Conservation (phyloP, 2,329 filamentous ascomycete species). For the Tolypocladium tundrense region DNA sequence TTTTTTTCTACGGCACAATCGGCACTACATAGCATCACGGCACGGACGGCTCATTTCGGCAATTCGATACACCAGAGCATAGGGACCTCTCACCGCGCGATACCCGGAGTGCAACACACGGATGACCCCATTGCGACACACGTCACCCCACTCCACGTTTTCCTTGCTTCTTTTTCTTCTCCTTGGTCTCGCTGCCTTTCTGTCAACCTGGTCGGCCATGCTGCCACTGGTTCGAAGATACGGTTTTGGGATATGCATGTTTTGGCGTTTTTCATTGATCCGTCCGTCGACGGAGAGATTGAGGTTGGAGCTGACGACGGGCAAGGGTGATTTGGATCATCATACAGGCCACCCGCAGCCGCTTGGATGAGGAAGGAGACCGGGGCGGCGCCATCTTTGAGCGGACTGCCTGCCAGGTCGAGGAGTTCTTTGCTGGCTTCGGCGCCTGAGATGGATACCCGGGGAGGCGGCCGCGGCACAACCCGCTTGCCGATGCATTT, state of each 20-base stretch:
- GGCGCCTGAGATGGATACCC: neutral
- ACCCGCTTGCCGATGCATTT: neutral
- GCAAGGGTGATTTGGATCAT: neutral
- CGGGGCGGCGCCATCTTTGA: neutral
- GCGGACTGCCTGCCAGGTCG: neutral
- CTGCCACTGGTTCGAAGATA: neutral
- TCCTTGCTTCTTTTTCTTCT: conserved; percentile 9
- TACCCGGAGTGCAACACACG: conserved; percentile 29
- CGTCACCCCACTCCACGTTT: conserved; percentile 28
- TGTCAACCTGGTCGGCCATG: neutral
- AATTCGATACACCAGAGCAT: conserved; percentile 25
- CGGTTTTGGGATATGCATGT: conserved; percentile 1
- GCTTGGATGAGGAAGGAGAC: neutral
- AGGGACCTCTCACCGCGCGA: conserved; percentile 19
- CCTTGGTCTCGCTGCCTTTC: conserved; percentile 5
- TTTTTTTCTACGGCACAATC: conserved; percentile 3
- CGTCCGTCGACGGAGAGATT: neutral
- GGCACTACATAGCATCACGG: conserved; percentile 15
- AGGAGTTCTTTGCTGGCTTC: neutral
- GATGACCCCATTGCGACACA: conserved; percentile 18
- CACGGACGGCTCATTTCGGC: conserved; percentile 20
- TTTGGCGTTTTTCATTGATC: neutral
- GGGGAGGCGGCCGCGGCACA: neutral
- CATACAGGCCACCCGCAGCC: neutral
- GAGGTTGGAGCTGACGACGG: neutral